Evolutionary conservation across 1,139 yeast species (phyloP).

Genomic region (Saccharomycopsis hybrid): DNA sequence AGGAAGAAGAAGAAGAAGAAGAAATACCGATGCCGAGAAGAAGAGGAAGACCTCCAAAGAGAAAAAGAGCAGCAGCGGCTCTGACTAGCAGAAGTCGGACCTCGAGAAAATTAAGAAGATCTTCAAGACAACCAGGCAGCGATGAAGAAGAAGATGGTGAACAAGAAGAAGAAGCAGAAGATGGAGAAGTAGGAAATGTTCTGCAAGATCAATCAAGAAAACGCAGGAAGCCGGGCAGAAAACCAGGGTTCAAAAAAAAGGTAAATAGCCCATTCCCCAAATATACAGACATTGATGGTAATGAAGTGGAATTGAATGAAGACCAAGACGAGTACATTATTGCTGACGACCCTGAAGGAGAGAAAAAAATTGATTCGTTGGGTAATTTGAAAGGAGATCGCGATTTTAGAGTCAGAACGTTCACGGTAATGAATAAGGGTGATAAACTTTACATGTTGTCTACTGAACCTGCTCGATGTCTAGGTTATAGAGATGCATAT

Average conservation of each 20-base stretch:
- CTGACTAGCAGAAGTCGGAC: not conserved
- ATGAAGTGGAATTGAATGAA: constrained; percentile 37
- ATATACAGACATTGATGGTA: constrained; percentile 19
- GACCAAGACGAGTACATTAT: constrained; percentile 70
- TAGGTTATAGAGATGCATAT: constrained; percentile 93
- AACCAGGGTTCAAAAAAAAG: constrained; percentile 15
- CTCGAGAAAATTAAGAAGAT: not conserved
- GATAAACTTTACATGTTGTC: constrained; percentile 79
- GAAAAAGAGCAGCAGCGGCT: not conserved
- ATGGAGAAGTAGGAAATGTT: no score
- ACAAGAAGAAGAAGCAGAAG: not conserved
- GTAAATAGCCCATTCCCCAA: constrained; percentile 15
- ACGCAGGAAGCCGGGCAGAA: constrained; percentile 14
- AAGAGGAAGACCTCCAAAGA: not conserved
- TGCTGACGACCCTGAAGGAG: constrained; percentile 77
- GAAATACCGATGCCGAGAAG: not conserved
- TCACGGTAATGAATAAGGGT: constrained; percentile 73
- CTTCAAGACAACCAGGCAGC: not conserved
- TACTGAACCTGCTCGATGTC: constrained; percentile 93
- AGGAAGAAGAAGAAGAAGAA: constrained; percentile 11
- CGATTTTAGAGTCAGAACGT: constrained; percentile 73
- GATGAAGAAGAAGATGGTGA: constrained; percentile 7
- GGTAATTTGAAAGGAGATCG: constrained; percentile 75
- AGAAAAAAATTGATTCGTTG: constrained; percentile 57
- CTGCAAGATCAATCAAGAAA: not conserved